Base-by-base conservation (phyloP, 305 asterid genomes). In the Solanum hybrid region DNA sequence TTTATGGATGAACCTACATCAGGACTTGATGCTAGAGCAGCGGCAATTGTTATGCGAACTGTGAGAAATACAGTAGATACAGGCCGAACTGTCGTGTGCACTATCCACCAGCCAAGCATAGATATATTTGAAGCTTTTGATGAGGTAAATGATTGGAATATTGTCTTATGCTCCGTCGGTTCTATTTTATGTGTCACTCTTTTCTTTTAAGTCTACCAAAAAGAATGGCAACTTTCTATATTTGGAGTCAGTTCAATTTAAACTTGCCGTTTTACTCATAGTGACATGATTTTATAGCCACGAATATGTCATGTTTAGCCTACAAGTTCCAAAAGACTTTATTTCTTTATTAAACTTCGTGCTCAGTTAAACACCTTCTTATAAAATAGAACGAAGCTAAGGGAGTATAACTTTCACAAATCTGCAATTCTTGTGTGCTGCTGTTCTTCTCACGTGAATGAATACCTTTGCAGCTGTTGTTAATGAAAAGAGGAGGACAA, bases 1-100 rank as follows among this genome's bases (percentile, higher is more conserved):
- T 97, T 97, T 94, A 97, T 97, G 99, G 99, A 97, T 86, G 99
- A 97, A 82, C 99, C 99, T 10, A 97, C 99, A n/a, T 95, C 99
- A 12, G 98, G 99, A 0, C 99, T 97, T 26, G 99, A 97, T 91
- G 99, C 99, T 86, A 93, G 99, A 93, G 98, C 99, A 75, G 99
- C 99, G 73, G 99, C 99, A 14, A 96, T 97, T 46, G 99, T 97
- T 87, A 96, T 97, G 99, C 89, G 99, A 36, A 92, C 99, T 2
- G 99, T 97, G 39, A 95, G 99, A 36, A 96, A 97, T 93, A 97
- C 99, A 0, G 99, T 97, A 4, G 98, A 97, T 86, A 97, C 99
- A 0, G 99, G 99, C 11, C 91, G 99, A 89, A 97, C 99, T 11
- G 99, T 97, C 14, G 98, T 97, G 61, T 97, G 99, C 93, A 97